These are phyloP conservation scores for Sonneratia caseolaris DNA, from an alignment of 345 rosid species.

Conservation along the genomic window DNA sequence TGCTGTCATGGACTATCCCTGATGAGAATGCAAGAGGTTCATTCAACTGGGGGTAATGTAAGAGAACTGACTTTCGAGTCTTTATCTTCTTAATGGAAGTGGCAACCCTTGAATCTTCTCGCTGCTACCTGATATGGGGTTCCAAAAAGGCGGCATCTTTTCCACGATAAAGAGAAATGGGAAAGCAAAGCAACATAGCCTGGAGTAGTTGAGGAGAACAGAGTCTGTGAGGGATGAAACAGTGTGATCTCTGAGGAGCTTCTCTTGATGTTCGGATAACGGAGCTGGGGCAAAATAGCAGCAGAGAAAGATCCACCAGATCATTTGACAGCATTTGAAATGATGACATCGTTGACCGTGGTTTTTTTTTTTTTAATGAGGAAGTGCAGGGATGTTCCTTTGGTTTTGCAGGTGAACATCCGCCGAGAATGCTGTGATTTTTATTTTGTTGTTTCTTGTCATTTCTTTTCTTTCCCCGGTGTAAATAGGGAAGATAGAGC, in stretches of 20 bases:
- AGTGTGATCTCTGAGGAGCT: background rate
- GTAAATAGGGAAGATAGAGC: conserved; percentile 8
- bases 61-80: background rate
- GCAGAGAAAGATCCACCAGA: background rate
- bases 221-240: background rate
- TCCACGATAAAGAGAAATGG: background rate
- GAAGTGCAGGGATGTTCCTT: conserved; percentile 12
- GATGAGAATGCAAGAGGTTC: conserved; percentile 70
- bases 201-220: background rate
- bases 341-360: background rate
- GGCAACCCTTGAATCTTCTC: background rate
- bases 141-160: background rate
- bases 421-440: conserved; percentile 5
- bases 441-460: background rate
- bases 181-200: background rate
- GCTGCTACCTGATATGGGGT: background rate
- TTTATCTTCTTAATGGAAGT: background rate
- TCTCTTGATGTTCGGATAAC: background rate
- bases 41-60: conserved; percentile 38
- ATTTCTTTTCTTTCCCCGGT: background rate
- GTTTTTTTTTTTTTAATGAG: conserved; percentile 6
- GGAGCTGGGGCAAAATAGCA: background rate
- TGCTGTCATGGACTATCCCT: conserved; percentile 87
- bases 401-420: conserved; percentile 13
- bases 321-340: background rate